A percentile compares a stretch with the other conserved stretches of the same genome.
Conservation (phyloP, 2,329 filamentous ascomycete species). For the Venturia nashicola region DNA sequence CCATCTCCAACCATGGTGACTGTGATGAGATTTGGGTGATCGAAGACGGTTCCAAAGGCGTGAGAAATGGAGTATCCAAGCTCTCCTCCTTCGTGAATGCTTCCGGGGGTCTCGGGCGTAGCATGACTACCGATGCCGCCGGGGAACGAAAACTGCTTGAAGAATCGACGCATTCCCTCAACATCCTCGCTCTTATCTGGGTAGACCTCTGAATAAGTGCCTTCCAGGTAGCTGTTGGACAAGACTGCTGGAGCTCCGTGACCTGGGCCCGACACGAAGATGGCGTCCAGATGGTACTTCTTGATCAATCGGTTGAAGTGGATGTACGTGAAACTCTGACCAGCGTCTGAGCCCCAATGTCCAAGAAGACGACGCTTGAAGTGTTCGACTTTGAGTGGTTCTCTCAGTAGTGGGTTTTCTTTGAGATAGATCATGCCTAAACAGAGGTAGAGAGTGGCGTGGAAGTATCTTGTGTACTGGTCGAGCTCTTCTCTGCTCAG, state of each 20-base stretch:
- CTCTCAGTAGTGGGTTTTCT: slow-evolving; percentile 58
- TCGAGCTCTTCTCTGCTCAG: slow-evolving; percentile 9
- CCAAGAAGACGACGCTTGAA: slow-evolving; percentile 63
- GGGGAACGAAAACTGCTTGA: slow-evolving; percentile 75
- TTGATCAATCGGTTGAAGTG: slow-evolving; percentile 75
- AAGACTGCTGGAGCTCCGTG: slow-evolving; percentile 68
- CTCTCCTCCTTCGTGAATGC: slow-evolving; percentile 68
- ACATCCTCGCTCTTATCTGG: slow-evolving; percentile 58
- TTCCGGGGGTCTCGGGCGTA: slow-evolving; percentile 67
- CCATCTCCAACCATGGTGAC: slow-evolving; percentile 71
- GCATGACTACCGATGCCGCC: slow-evolving; percentile 68
- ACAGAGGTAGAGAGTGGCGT: slow-evolving; percentile 8
- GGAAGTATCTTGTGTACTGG: slow-evolving; percentile 9
- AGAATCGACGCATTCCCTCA: slow-evolving; percentile 61
- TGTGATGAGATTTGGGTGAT: slow-evolving; percentile 62
- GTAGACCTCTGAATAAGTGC: slow-evolving; percentile 66
- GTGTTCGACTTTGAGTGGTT: slow-evolving; percentile 56
- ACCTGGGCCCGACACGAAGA: slow-evolving; percentile 66
- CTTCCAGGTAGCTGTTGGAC: slow-evolving; percentile 66
- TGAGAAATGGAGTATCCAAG: slow-evolving; percentile 72
- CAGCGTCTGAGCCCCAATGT: slow-evolving; percentile 71
- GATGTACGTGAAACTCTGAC: slow-evolving; percentile 70
- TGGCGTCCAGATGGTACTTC: slow-evolving; percentile 60
- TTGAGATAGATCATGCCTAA: slow-evolving; percentile 60
- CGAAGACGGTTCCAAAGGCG: slow-evolving; percentile 65